These are phyloP conservation scores for Acanthamoeba polyphaga DNA, from an alignment of 208 protist species.

Conservation along the genomic window DNA sequence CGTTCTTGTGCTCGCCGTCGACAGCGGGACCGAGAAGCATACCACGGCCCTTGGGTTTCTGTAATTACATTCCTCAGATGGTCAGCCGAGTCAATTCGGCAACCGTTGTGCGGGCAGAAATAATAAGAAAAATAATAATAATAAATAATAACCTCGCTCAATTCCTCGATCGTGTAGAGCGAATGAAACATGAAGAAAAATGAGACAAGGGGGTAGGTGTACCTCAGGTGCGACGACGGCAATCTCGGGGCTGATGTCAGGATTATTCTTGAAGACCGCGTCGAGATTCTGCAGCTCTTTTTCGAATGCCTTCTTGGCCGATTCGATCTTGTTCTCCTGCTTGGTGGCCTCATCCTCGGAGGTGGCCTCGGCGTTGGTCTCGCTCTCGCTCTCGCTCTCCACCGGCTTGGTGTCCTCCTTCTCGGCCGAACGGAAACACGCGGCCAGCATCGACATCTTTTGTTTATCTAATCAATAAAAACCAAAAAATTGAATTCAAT, in stretches of 20 bases:
- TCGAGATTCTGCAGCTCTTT: constrained; percentile 8
- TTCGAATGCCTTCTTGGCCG: neutral
- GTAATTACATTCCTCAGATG: neutral
- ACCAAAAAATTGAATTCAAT: neutral
- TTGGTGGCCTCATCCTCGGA: constrained; percentile 1
- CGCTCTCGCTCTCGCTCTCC: constrained; percentile 12
- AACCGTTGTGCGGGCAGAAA: neutral
- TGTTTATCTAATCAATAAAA: neutral
- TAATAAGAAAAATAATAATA: neutral
- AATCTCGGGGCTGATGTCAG: neutral
- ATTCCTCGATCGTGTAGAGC: neutral
- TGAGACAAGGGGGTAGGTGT: neutral
- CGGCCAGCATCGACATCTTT: constrained; percentile 8
- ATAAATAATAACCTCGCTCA: neutral
- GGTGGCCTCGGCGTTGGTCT: neutral
- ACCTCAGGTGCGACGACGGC: neutral
- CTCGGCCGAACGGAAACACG: neutral
- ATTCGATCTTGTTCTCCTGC: constrained; percentile 5
- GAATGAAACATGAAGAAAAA: neutral
- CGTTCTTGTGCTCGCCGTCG: neutral
- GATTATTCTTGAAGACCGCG: neutral
- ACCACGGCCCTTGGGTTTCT: neutral
- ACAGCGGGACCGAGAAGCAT: neutral
- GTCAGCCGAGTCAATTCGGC: neutral
- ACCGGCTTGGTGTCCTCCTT: constrained; percentile 9